Evolutionary conservation across 176 grass and related monocot species (phyloP).

Genomic region (Olyra latifolia): DNA sequence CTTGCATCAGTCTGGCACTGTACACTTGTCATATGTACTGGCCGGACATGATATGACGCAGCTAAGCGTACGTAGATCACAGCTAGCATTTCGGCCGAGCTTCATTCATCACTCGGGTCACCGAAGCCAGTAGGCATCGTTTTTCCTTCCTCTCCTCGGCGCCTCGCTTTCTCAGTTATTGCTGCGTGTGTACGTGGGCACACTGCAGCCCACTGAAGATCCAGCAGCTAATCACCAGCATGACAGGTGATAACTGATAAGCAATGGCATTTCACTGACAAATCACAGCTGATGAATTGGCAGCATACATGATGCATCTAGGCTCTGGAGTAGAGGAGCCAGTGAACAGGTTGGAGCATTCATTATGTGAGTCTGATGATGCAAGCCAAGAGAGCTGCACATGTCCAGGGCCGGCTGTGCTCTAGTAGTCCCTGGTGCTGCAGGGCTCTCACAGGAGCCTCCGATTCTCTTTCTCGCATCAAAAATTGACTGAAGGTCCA

Average conservation of each 20-base stretch:
- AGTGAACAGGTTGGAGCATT: neutral
- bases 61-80: neutral
- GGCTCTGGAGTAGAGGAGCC: neutral
- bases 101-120: neutral
- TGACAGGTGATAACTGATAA: neutral
- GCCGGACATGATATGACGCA: too few relatives aligned
- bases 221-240: neutral
- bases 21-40: neutral
- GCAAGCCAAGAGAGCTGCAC: slow-evolving; percentile 4
- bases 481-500: slow-evolving; percentile 30
- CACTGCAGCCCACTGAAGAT: neutral
- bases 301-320: neutral
- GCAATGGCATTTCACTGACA: neutral
- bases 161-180: neutral
- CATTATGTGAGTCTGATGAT: neutral
- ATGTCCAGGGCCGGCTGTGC: neutral
- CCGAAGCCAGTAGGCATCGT: slow-evolving; percentile 1
- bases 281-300: neutral
- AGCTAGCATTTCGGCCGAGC: neutral
- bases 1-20: neutral
- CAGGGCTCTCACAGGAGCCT: neutral
- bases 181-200: neutral
- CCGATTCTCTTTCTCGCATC: neutral
- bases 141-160: neutral
- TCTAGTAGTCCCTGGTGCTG: neutral